Base-by-base conservation (phyloP, 1,284 basidiomycete genomes). In the Sutorius eximius region DNA sequence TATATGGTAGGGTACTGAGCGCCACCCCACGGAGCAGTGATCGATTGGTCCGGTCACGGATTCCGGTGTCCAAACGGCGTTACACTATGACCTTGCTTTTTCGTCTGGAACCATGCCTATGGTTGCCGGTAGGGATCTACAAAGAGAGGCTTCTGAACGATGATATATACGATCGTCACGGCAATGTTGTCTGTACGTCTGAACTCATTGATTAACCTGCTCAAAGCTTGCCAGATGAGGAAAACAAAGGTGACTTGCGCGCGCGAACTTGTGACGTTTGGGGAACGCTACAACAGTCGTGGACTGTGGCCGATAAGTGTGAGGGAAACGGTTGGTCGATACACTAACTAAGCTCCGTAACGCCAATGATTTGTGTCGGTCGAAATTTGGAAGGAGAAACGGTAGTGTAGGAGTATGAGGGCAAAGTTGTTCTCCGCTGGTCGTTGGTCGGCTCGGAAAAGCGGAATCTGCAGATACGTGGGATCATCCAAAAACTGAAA, bases 291-390 rank as follows among this genome's bases (percentile, higher is more conserved):
- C 72, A 82, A 12, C 73, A 73, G 5, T 63, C 64, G 15, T 67
- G 54, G 16, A 71, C 60, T 8, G 70, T 62, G 18, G 67, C 53
- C 0, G 60, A 60, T 27, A 64, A 66, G 40, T 69, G 68, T 1
- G 66, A 63, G n/a, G 61, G 63, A 61, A 65, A 73, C 68, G 74
- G 75, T 41, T 78, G 77, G 52, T 79, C 75, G 5, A 81, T 70
- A 38, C 66, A 70, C 38, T 74, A 72, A 54, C 73, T 75, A 54
- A 68, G 59, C 3, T 70, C 64, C 5, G 51, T 50, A 11, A 63
- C 61, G 1, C 68, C 56, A 36, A 51, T 49, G 37, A 72, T 57
- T 8, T 62, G 65, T 6, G 51, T 18, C 2, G 58, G 50, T 30
- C 56, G 49, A 29, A 59, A 59, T 18, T 61, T 56, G 20, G 59